These are phyloP conservation scores for Microcyclosporella mali DNA, from an alignment of 2,329 filamentous ascomycete species.

Conservation along the genomic window DNA sequence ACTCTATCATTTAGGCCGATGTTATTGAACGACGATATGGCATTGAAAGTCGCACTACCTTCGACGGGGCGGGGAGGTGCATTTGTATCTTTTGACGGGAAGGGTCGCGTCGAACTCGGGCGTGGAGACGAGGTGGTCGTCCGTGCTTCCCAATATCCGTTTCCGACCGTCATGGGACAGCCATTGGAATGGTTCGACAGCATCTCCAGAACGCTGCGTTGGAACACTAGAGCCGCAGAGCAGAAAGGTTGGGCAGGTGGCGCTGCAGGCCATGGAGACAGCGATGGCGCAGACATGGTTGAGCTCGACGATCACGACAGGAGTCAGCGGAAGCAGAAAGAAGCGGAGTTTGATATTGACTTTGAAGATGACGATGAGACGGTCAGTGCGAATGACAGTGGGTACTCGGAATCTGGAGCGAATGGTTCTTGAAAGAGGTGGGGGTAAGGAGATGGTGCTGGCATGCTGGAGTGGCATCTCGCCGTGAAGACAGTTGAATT, in stretches of 20 bases:
- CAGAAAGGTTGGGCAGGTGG: slow-evolving; percentile 73
- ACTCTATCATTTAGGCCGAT: slow-evolving; percentile 95
- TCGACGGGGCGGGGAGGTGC: slow-evolving; percentile 80
- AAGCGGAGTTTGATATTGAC: slow-evolving; percentile 86
- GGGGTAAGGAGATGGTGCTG: slow-evolving; percentile 4
- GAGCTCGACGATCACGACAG: slow-evolving; percentile 37
- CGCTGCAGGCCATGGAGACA: slow-evolving; percentile 48
- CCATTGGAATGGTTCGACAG: slow-evolving; percentile 95
- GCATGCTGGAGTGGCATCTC: background rate
- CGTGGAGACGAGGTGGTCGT: slow-evolving; percentile 96
- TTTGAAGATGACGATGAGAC: slow-evolving; percentile 58
- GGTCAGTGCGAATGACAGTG: slow-evolving; percentile 31
- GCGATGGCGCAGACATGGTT: slow-evolving; percentile 25
- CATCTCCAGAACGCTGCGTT: slow-evolving; percentile 82
- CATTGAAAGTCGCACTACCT: slow-evolving; percentile 82
- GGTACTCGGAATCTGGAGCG: slow-evolving; percentile 21
- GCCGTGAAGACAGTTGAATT: no score
- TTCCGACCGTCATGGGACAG: slow-evolving; percentile 88
- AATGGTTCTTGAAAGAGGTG: slow-evolving; percentile 17
- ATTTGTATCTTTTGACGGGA: slow-evolving; percentile 96
- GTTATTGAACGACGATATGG: slow-evolving; percentile 92
- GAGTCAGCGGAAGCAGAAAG: slow-evolving; percentile 33
- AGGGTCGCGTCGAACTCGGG: slow-evolving; percentile 85
- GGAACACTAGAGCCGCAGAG: slow-evolving; percentile 87
- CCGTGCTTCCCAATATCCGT: slow-evolving; percentile 90